A percentile compares a stretch with the other conserved stretches of the same genome.
phyloP scores from a whole-genome alignment of 2,329 filamentous ascomycete genomes.

The Macroventuria anomochaeta region DNA sequence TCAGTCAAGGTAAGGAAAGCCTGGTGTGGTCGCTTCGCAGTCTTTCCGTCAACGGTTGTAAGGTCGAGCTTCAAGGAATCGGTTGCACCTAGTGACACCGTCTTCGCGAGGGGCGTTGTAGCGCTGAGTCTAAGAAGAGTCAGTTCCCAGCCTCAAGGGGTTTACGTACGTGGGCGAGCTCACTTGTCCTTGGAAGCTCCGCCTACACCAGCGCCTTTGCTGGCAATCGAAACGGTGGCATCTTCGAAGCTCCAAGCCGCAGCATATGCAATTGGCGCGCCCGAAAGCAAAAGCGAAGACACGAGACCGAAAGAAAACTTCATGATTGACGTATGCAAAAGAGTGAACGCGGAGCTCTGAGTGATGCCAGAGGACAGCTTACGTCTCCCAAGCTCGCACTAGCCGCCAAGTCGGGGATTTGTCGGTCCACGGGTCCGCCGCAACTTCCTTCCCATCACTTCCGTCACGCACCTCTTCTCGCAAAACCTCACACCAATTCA shows the following conservation, averaged over 20 bases:
- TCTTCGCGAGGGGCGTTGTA: conserved; percentile 66
- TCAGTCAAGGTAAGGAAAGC: conserved; percentile 88
- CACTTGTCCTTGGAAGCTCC: conserved; percentile 70
- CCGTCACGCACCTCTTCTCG: no score
- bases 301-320: conserved; percentile 52
- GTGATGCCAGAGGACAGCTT: conserved; percentile 30
- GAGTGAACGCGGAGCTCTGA: conserved; percentile 37
- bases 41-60: conserved; percentile 79
- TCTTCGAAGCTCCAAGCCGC: conserved; percentile 74
- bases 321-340: conserved; percentile 46
- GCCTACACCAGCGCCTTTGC: conserved; percentile 63
- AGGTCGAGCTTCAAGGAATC: conserved; percentile 84
- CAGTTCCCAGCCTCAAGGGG: conserved; percentile 7
- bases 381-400: conserved; percentile 20
- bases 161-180: conserved; percentile 35
- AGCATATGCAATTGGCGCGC: conserved; percentile 54
- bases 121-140: conserved; percentile 48
- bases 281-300: conserved; percentile 51
- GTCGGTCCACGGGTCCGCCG: neutral
- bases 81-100: conserved; percentile 68
- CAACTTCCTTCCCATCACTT: no score
- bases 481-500: no score
- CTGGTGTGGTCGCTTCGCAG: conserved; percentile 86
- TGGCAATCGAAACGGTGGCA: conserved; percentile 68
- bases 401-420: neutral